Conservation (phyloP, 768 basidiomycete genomes). For the Leccinum truebloodii region DNA sequence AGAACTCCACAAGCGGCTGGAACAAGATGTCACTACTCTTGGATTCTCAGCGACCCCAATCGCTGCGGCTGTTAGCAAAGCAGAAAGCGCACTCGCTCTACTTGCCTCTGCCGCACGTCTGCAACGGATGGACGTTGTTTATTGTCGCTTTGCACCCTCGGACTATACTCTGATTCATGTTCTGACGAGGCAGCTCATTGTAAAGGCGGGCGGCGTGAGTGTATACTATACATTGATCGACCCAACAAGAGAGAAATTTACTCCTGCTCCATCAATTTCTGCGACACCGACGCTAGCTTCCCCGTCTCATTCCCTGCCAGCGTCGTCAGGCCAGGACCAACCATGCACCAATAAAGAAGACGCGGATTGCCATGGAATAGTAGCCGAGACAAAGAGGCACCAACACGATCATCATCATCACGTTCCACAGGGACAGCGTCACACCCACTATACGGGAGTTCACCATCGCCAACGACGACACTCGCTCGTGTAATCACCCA, state of each 20-base stretch:
- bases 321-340: constrained; percentile 28
- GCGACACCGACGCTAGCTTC: constrained; percentile 38
- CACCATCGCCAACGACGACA: constrained; percentile 14
- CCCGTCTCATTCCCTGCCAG: constrained; percentile 33
- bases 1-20: constrained; percentile 48
- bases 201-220: constrained; percentile 61
- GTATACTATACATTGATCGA: constrained; percentile 67
- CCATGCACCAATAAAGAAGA: neutral
- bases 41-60: constrained; percentile 36
- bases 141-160: constrained; percentile 55
- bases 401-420: constrained; percentile 2
- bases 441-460: constrained; percentile 1
- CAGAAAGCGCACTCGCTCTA: constrained; percentile 53
- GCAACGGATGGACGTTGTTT: constrained; percentile 59
- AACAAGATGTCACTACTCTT: constrained; percentile 38
- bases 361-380: neutral
- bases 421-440: neutral
- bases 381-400: neutral
- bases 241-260: constrained; percentile 59
- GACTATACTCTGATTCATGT: constrained; percentile 56
- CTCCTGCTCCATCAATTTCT: constrained; percentile 41
- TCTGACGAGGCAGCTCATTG: constrained; percentile 50
- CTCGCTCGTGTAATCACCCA: no score
- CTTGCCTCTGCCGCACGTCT: constrained; percentile 54
- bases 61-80: constrained; percentile 32